Evolutionary conservation across 2,329 filamentous ascomycete species (phyloP).

Genomic region (Paecilomyces niveus): DNA sequence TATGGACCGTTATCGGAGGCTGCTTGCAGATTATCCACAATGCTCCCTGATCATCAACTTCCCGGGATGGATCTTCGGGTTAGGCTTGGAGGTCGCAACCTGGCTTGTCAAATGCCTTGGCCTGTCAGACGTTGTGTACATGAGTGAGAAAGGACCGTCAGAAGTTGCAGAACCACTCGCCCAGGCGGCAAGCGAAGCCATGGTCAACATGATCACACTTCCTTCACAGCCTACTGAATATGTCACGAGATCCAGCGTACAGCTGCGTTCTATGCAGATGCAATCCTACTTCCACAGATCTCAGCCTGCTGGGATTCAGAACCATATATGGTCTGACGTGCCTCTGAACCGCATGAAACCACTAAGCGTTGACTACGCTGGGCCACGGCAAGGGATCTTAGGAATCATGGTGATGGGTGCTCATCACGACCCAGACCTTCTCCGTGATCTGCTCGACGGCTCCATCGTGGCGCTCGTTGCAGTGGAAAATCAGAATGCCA

Average conservation of each 20-base stretch:
- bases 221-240: conserved; percentile 39
- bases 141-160: conserved; percentile 43
- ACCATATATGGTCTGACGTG: conserved; percentile 37
- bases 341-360: conserved; percentile 41
- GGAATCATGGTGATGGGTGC: conserved; percentile 49
- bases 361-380: conserved; percentile 45
- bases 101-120: conserved; percentile 40
- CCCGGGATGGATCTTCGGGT: conserved; percentile 49
- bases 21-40: conserved; percentile 33
- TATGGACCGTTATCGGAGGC: conserved; percentile 39
- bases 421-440: conserved; percentile 38
- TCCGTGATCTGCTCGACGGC: conserved; percentile 48
- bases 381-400: conserved; percentile 36
- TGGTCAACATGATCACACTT: conserved; percentile 38
- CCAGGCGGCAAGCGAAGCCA: conserved; percentile 29
- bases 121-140: conserved; percentile 47
- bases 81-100: conserved; percentile 43
- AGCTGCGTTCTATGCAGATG: conserved; percentile 52
- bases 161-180: conserved; percentile 37
- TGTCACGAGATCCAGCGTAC: conserved; percentile 41
- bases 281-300: conserved; percentile 54
- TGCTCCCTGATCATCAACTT: conserved; percentile 52
- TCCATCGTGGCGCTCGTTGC: conserved; percentile 48
- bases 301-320: conserved; percentile 17
- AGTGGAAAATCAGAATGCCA: conserved; percentile 33